These are phyloP conservation scores for Cladochytrium tenue DNA, from an alignment of 371 early-diverging fungal genomes.

Conservation along the genomic window DNA sequence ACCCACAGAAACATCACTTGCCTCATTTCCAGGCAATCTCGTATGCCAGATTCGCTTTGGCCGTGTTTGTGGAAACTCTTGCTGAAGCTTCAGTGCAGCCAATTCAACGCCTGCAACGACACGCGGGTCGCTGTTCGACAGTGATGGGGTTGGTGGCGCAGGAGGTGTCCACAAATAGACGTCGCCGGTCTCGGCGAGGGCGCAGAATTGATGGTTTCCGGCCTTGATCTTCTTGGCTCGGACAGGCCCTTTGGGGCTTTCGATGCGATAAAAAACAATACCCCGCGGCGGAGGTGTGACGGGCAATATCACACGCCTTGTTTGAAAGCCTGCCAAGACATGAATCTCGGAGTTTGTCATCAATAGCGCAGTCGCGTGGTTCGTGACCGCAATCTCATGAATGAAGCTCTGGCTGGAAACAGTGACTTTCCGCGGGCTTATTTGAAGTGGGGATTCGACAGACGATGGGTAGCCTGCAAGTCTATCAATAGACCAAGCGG, in stretches of 20 bases:
- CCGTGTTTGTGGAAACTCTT: constrained; percentile 28
- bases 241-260: neutral
- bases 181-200: constrained; percentile 33
- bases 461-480: too few species aligned
- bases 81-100: constrained; percentile 30
- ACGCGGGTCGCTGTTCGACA: neutral
- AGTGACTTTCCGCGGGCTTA: too few species aligned
- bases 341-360: constrained; percentile 31
- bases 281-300: constrained; percentile 11
- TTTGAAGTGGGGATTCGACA: too few species aligned
- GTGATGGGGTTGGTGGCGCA: constrained; percentile 8
- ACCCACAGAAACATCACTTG: constrained; percentile 39
- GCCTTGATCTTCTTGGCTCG: constrained; percentile 28
- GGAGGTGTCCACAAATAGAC: constrained; percentile 47
- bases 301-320: constrained; percentile 21
- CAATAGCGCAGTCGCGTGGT: constrained; percentile 43
- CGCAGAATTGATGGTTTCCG: constrained; percentile 41
- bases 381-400: constrained; percentile 34
- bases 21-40: constrained; percentile 21
- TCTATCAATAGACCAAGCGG: too few species aligned
- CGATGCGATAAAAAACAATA: constrained; percentile 1
- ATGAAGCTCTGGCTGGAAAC: constrained; percentile 30
- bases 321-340: constrained; percentile 28
- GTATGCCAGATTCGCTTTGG: constrained; percentile 38
- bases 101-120: constrained; percentile 14